phyloP scores from a whole-genome alignment of 306 rosid genomes.

The Cucurbita argyrosperma region DNA sequence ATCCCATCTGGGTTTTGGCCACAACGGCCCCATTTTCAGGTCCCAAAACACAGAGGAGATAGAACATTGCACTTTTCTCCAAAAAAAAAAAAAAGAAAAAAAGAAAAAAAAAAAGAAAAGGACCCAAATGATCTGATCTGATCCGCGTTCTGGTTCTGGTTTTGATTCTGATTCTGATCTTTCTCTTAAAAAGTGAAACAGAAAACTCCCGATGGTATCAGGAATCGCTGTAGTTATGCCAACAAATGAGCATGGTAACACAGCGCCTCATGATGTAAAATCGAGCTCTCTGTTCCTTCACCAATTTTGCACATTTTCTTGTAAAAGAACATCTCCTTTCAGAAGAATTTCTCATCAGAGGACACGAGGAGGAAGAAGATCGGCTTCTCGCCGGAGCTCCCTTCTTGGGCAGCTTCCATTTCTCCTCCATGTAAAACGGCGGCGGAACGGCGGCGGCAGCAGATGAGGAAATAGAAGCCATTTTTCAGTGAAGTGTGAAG shows the following conservation, averaged over 20 bases:
- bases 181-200: background rate
- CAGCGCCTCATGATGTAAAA: slow-evolving; percentile 88
- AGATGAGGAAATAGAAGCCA: slow-evolving; percentile 23
- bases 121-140: background rate
- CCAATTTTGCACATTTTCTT: slow-evolving; percentile 65
- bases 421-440: slow-evolving; percentile 62
- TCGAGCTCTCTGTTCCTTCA: slow-evolving; percentile 77
- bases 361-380: slow-evolving; percentile 18
- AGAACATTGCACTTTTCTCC: background rate
- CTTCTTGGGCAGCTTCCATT: slow-evolving; percentile 77
- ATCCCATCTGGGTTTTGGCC: slow-evolving; percentile 1
- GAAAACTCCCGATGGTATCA: background rate
- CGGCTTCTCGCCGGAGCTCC: slow-evolving; percentile 40
- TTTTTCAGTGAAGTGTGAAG: background rate
- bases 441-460: slow-evolving; percentile 12
- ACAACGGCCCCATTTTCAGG: background rate
- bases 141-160: background rate
- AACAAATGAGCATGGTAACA: slow-evolving; percentile 78
- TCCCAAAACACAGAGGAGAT: background rate
- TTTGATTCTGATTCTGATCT: background rate
- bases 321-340: slow-evolving; percentile 52
- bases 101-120: background rate
- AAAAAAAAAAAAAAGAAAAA: background rate
- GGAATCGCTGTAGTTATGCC: slow-evolving; percentile 71
- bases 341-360: slow-evolving; percentile 40